These are phyloP conservation scores for Sugiyamaella paludigena DNA, from an alignment of 1,139 yeast genomes.

Conservation along the genomic window DNA sequence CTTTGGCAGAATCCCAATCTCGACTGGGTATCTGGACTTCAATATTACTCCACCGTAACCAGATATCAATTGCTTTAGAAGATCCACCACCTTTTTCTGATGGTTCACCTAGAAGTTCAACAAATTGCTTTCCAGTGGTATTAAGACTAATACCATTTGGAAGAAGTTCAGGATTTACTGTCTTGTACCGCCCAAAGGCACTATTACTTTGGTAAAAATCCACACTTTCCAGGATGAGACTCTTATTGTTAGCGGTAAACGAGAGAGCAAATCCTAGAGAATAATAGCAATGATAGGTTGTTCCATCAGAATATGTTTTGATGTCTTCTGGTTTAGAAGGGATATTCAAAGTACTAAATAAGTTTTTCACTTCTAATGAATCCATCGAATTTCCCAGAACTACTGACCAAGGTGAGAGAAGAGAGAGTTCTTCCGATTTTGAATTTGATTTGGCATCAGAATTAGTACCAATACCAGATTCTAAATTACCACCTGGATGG, in stretches of 20 bases:
- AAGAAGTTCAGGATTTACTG: constrained; percentile 17
- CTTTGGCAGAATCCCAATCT: constrained; percentile 31
- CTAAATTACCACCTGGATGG: too few species aligned
- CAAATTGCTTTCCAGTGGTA: constrained; percentile 28
- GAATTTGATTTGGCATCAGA: too few species aligned
- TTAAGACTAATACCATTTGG: constrained; percentile 21
- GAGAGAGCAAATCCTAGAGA: constrained; percentile 27
- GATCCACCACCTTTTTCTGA: constrained; percentile 31
- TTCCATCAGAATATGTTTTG: constrained; percentile 22
- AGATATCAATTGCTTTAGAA: constrained; percentile 26
- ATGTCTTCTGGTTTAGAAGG: constrained; percentile 9
- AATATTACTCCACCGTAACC: constrained; percentile 31
- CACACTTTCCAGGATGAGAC: constrained; percentile 23
- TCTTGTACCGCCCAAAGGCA: constrained; percentile 11
- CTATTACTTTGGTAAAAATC: constrained; percentile 27
- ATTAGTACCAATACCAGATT: too few species aligned
- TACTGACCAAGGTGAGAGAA: not conserved
- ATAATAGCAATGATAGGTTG: constrained; percentile 27
- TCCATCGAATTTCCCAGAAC: not conserved
- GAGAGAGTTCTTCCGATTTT: too few species aligned
- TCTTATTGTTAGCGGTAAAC: constrained; percentile 10
- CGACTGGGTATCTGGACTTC: constrained; percentile 29
- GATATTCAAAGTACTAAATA: not conserved
- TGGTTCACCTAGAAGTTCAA: constrained; percentile 32
- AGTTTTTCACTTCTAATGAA: not conserved